Conservation (phyloP, 2,329 filamentous ascomycete species). For the Ilyonectria sp. region DNA sequence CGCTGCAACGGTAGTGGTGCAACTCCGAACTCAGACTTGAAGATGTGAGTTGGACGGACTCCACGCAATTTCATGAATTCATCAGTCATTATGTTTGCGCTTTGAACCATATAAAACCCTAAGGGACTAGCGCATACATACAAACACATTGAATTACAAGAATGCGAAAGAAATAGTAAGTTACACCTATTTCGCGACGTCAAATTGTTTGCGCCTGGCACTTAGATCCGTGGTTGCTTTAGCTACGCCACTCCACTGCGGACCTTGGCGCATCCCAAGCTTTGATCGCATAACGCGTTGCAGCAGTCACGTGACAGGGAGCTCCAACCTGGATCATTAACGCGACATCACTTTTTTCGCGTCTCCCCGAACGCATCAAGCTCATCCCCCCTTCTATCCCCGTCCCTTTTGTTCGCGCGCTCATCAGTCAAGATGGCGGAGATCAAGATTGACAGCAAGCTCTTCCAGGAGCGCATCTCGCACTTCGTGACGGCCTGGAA, state of each 20-base stretch:
- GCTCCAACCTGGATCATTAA: conserved; percentile 54
- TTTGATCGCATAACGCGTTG: conserved; percentile 48
- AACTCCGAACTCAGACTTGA: background rate
- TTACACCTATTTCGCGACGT: no score
- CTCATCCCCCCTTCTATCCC: conserved; percentile 41
- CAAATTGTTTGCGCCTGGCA: background rate
- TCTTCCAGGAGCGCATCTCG: conserved; percentile 93
- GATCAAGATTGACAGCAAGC: conserved; percentile 94
- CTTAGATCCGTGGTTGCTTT: background rate
- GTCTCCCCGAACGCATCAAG: conserved; percentile 50
- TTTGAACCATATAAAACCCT: background rate
- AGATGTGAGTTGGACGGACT: background rate
- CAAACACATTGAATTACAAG: background rate
- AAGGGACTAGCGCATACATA: background rate
- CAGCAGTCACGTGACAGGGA: conserved; percentile 54
- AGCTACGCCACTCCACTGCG: conserved; percentile 1
- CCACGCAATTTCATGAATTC: background rate
- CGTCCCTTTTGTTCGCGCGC: conserved; percentile 49
- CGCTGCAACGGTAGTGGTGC: background rate
- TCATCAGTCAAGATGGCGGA: conserved; percentile 73
- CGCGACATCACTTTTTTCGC: conserved; percentile 60
- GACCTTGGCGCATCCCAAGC: conserved; percentile 19
- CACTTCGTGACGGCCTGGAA: conserved; percentile 95
- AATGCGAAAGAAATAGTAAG: background rate
- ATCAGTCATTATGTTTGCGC: background rate